Evolutionary conservation across 495 filamentous ascomycete species (phyloP).

Genomic region (Neurospora pannonica): DNA sequence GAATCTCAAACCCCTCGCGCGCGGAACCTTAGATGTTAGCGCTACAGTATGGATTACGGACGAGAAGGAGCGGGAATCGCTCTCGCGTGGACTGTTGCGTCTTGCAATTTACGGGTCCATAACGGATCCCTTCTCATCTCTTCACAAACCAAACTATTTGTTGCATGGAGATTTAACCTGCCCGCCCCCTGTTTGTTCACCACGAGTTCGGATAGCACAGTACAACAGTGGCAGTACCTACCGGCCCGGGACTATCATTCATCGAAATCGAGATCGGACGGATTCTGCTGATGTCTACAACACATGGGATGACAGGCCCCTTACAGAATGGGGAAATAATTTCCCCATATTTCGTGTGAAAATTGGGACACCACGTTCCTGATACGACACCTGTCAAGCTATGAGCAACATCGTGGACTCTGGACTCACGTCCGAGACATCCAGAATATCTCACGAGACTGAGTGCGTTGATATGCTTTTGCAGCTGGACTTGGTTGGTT

Average conservation of each 20-base stretch:
- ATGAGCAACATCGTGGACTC: neutral
- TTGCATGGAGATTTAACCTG: neutral
- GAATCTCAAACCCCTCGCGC: neutral
- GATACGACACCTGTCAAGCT: neutral
- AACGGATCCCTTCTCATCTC: neutral
- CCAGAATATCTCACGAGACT: neutral
- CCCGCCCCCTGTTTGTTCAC: neutral
- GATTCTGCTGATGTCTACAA: neutral
- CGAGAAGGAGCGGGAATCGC: neutral
- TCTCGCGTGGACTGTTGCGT: neutral
- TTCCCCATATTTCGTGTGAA: neutral
- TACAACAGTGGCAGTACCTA: neutral
- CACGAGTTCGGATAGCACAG: neutral
- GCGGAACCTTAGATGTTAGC: neutral
- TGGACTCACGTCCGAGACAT: neutral
- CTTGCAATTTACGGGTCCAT: neutral
- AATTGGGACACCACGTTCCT: neutral
- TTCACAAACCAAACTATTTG: neutral
- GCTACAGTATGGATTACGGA: neutral
- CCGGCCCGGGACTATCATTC: neutral
- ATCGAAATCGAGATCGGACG: neutral
- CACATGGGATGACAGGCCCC: neutral
- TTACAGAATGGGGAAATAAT: neutral
- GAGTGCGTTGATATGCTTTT: neutral
- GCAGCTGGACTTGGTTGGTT: neutral